Base-by-base conservation (phyloP, 148 eudicot species). In the Amaranthus hypochondriacus region DNA sequence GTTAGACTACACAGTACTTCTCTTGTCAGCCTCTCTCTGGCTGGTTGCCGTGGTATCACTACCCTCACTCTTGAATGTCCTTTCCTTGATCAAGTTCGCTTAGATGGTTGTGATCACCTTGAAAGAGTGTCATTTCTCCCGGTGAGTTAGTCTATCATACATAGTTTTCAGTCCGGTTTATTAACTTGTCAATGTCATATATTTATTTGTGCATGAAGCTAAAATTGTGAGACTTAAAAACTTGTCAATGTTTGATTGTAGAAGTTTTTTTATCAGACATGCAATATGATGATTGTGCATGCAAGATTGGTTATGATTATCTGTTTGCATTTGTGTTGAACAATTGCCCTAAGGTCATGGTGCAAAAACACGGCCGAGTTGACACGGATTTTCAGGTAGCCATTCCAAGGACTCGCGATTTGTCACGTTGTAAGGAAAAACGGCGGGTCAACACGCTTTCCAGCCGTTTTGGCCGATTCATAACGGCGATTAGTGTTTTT, bases 51-150 rank as follows among this genome's bases (percentile, higher is more conserved):
- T 39, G 90, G 84, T 48, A 76, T 89, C 82, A 86, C 87, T 15
- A 80, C 85, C 73, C 84, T 94, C 70, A 86, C 84, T 62, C 87
- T 91, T 71, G 68, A 42, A 69, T 94, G 97, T 84, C 97, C 92
- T 51, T 82, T 73, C 78, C 92, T 93, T 70, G 94, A 88, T 80
- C 84, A 86, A 77, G 91, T 95, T 65, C 87, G 90, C 63, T 75
- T 95, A 77, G 96, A 92, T 87, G 97, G 98, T 48, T 95, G 98
- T 83, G 98, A 95, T 85, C 98, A 90, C 87, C 97, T 95, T 71
- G 93, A 95, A 86, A 83, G 82, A 79, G 97, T 97, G 65, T 87
- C 87, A 62, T 95, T 95, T 84, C 76, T 78, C 67, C 93, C 93
- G n/a, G 98, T 95, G 85, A 86, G 89, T 80, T 67, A 62, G 5